Percentiles rank a stretch among this genome's conserved stretches.
These are phyloP conservation scores for Pontederia paniculata DNA, from an alignment of 176 grass and related monocot species.

Conservation along the genomic window DNA sequence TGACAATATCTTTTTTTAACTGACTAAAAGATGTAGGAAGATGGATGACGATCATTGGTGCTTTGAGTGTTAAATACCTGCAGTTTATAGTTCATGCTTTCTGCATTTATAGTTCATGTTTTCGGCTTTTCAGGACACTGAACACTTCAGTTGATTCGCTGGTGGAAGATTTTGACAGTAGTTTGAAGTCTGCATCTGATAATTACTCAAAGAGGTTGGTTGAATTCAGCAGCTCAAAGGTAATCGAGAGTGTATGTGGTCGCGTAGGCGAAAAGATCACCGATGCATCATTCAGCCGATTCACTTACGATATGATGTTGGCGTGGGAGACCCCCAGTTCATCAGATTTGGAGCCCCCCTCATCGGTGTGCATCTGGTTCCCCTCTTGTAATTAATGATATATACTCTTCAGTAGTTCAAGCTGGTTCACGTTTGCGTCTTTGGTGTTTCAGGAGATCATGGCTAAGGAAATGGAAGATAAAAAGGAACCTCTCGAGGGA, in stretches of 20 bases:
- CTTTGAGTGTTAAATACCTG: too few species aligned
- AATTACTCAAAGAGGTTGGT: constrained; percentile 76
- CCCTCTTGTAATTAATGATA: neutral
- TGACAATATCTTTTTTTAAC: too few species aligned
- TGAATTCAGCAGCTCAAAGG: constrained; percentile 62
- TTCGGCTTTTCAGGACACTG: constrained; percentile 49
- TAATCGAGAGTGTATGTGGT: constrained; percentile 30
- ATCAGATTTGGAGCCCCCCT: constrained; percentile 20
- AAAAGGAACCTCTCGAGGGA: constrained; percentile 31
- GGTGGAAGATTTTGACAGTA: constrained; percentile 36
- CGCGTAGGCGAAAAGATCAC: constrained; percentile 47
- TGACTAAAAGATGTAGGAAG: too few species aligned
- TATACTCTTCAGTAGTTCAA: too few species aligned
- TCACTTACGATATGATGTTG: constrained; percentile 94
- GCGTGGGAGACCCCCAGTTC: constrained; percentile 63
- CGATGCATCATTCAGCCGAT: constrained; percentile 46
- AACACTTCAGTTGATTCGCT: constrained; percentile 38
- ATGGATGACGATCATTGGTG: neutral
- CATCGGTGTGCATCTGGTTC: constrained; percentile 31
- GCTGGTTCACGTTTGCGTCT: neutral
- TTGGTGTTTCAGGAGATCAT: constrained; percentile 47
- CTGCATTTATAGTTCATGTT: too few species aligned
- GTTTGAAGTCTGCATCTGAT: constrained; percentile 38
- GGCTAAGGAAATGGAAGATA: constrained; percentile 74
- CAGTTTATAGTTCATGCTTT: too few species aligned